Conservation (phyloP, 2,329 filamentous ascomycete genomes). For the Beauveria rudraprayagi region DNA sequence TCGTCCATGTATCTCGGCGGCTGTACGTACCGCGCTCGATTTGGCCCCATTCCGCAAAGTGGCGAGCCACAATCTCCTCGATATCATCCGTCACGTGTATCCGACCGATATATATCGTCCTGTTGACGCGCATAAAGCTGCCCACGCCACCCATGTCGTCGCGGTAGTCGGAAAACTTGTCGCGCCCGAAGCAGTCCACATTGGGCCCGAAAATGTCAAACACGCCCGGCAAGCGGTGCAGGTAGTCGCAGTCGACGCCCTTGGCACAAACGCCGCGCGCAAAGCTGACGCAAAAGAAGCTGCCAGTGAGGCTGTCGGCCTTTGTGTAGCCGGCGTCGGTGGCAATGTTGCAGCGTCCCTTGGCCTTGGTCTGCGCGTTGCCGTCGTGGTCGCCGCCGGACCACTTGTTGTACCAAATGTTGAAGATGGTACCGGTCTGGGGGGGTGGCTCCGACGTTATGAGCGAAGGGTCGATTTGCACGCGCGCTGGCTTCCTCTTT, state of each 20-base stretch:
- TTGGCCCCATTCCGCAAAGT: constrained; percentile 96
- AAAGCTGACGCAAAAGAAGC: constrained; percentile 90
- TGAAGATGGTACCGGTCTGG: constrained; percentile 92
- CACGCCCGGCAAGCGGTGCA: constrained; percentile 78
- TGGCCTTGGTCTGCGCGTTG: constrained; percentile 74
- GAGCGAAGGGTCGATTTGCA: constrained; percentile 79
- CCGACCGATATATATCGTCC: constrained; percentile 85
- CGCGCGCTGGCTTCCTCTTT: constrained; percentile 81
- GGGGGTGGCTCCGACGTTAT: constrained; percentile 79
- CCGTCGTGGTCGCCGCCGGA: constrained; percentile 90
- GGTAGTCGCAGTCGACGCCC: constrained; percentile 87
- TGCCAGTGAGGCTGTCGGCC: constrained; percentile 67
- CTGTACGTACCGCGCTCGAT: constrained; percentile 59
- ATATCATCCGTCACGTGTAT: constrained; percentile 97
- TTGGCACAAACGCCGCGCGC: constrained; percentile 75
- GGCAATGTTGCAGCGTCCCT: constrained; percentile 78
- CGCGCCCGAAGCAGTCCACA: constrained; percentile 81
- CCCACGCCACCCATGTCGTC: constrained; percentile 98
- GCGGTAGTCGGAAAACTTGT: constrained; percentile 87
- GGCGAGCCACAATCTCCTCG: constrained; percentile 87
- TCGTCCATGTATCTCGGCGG: not conserved
- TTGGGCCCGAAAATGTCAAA: constrained; percentile 91
- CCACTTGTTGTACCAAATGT: constrained; percentile 99
- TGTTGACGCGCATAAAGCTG: constrained; percentile 85
- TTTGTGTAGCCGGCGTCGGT: constrained; percentile 72